phyloP scores from a whole-genome alignment of 2,329 filamentous ascomycete genomes.

The Colletotrichum nymphaeae region DNA sequence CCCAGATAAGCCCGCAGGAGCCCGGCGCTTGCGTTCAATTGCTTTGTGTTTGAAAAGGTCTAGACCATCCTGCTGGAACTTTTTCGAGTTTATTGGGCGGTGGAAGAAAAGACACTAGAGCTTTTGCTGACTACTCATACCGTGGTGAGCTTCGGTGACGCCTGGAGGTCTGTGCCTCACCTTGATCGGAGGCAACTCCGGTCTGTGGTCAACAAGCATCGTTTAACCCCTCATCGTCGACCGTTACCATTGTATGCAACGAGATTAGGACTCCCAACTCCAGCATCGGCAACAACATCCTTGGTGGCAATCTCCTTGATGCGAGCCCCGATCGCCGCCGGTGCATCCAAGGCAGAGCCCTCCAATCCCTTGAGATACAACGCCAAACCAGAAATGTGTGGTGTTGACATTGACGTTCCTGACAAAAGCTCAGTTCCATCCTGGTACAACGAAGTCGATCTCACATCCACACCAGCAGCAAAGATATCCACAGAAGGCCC shows the following conservation, averaged over 20 bases:
- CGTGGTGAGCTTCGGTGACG: neutral
- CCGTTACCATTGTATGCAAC: slow-evolving; percentile 58
- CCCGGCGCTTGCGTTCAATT: neutral
- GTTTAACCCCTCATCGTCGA: neutral
- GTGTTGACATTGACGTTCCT: neutral
- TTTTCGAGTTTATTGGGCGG: neutral
- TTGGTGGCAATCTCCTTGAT: slow-evolving; percentile 54
- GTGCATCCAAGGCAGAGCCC: slow-evolving; percentile 44
- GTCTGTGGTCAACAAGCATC: neutral
- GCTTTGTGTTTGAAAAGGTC: neutral
- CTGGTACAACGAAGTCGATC: slow-evolving; percentile 42
- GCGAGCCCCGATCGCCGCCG: slow-evolving; percentile 53
- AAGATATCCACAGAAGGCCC: slow-evolving; percentile 60
- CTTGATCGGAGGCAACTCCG: neutral
- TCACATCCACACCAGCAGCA: slow-evolving; percentile 58
- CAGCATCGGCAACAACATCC: slow-evolving; percentile 46
- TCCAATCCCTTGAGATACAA: slow-evolving; percentile 62
- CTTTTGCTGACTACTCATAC: neutral
- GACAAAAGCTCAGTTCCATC: neutral
- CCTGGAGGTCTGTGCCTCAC: neutral
- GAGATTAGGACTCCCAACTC: slow-evolving; percentile 53
- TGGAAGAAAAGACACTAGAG: neutral
- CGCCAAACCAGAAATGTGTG: slow-evolving; percentile 47
- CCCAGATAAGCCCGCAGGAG: slow-evolving; percentile 17
- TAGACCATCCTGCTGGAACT: slow-evolving; percentile 3